phyloP scores from a whole-genome alignment of 208 protist species.

The Leishmania tropica region DNA sequence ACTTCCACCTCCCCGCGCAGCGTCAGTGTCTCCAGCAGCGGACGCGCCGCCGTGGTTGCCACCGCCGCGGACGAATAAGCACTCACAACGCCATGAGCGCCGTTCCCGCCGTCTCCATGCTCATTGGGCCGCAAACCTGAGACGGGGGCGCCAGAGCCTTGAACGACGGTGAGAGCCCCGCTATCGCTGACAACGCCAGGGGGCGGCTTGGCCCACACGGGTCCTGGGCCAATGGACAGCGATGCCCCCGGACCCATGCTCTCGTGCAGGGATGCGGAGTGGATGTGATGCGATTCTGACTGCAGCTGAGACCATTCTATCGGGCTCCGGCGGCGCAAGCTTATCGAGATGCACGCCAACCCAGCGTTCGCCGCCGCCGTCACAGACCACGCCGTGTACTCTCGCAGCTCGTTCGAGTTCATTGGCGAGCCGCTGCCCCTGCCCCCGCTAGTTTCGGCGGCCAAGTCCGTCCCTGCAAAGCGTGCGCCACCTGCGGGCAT shows the following conservation, averaged over 20 bases:
- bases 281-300: no score
- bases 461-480: not conserved
- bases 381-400: slow-evolving; percentile 58
- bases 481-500: slow-evolving; percentile 1
- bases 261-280: not conserved
- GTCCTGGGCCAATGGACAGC: not conserved
- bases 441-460: not conserved
- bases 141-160: not conserved
- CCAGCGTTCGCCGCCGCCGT: slow-evolving; percentile 44
- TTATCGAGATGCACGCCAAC: slow-evolving; percentile 51
- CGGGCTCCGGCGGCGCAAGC: slow-evolving; percentile 38
- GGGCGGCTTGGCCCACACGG: not conserved
- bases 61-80: not conserved
- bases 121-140: not conserved
- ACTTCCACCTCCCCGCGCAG: slow-evolving; percentile 23
- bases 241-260: not conserved
- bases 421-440: not conserved
- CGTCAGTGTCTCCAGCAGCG: slow-evolving; percentile 29
- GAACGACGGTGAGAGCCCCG: not conserved
- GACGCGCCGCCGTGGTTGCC: not conserved
- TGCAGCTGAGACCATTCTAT: slow-evolving; percentile 8
- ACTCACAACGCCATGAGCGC: not conserved
- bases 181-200: not conserved
- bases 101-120: not conserved
- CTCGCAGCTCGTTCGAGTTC: not conserved